phyloP scores from a whole-genome alignment of 2,329 filamentous ascomycete genomes.

The Talaromyces sp. region DNA sequence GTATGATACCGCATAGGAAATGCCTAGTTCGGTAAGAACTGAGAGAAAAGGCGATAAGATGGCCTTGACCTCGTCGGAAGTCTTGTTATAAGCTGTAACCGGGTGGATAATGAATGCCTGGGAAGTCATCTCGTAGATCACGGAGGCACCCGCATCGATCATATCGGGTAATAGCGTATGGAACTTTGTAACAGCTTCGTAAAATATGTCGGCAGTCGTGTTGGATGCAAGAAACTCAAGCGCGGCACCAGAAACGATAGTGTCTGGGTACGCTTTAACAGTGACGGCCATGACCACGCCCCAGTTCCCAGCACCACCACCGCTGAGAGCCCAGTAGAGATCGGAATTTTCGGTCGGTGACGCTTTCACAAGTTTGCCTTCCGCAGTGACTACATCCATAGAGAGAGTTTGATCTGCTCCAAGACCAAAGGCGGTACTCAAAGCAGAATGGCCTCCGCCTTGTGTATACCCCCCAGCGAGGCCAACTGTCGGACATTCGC shows the following conservation, averaged over 20 bases:
- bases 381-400: slow-evolving; percentile 50
- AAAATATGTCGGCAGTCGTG: background rate
- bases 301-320: slow-evolving; percentile 56
- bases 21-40: background rate
- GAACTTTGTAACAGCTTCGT: background rate
- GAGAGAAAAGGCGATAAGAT: slow-evolving; percentile 5
- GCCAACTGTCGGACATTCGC: slow-evolving; percentile 47
- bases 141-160: slow-evolving; percentile 1
- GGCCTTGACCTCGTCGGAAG: slow-evolving; percentile 1
- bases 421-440: slow-evolving; percentile 32
- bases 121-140: slow-evolving; percentile 3
- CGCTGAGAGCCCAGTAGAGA: slow-evolving; percentile 58
- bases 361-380: slow-evolving; percentile 45
- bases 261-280: slow-evolving; percentile 44
- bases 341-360: slow-evolving; percentile 46
- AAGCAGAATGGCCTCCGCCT: slow-evolving; percentile 52
- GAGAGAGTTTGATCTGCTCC: slow-evolving; percentile 54
- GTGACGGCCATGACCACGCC: slow-evolving; percentile 54
- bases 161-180: background rate
- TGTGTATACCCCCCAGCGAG: slow-evolving; percentile 55
- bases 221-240: background rate
- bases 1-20: background rate
- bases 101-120: background rate
- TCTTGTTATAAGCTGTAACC: slow-evolving; percentile 3
- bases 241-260: slow-evolving; percentile 24